Evolutionary conservation across 2,329 filamentous ascomycete genomes (phyloP).

Genomic region (Plenodomus biglobosus): DNA sequence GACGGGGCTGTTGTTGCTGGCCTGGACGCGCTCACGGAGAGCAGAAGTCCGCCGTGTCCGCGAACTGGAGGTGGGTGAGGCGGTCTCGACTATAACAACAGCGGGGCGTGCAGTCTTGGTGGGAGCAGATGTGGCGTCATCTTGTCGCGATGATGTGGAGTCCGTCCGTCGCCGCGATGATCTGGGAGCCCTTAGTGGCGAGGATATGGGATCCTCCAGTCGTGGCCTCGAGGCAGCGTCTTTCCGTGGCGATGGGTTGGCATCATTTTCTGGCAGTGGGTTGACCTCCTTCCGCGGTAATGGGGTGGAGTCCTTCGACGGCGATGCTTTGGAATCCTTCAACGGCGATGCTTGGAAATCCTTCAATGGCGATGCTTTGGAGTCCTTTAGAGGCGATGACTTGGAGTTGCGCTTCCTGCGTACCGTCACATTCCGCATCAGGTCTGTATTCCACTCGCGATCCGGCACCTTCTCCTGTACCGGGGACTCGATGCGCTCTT

Average conservation of each 20-base stretch:
- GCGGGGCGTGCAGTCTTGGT: constrained; percentile 4
- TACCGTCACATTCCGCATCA: constrained; percentile 48
- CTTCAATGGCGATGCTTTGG: constrained; percentile 1
- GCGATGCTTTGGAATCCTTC: neutral
- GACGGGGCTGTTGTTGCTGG: constrained; percentile 35
- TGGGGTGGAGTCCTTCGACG: constrained; percentile 5
- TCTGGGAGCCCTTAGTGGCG: neutral
- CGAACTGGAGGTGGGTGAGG: constrained; percentile 23
- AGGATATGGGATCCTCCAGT: neutral
- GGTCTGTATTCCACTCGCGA: constrained; percentile 45
- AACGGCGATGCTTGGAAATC: too few relatives aligned
- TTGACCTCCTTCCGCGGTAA: too few relatives aligned
- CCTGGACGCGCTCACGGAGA: constrained; percentile 39
- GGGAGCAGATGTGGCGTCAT: neutral
- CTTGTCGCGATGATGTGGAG: neutral
- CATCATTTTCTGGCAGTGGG: too few relatives aligned
- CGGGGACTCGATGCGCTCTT: constrained; percentile 19
- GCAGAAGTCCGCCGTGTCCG: constrained; percentile 26
- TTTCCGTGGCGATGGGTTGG: constrained; percentile 1
- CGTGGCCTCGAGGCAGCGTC: neutral
- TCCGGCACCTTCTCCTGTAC: constrained; percentile 32
- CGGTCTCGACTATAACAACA: constrained; percentile 16
- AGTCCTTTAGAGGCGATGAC: constrained; percentile 22
- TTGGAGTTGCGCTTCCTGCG: constrained; percentile 40
- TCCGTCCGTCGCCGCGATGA: neutral